These are phyloP conservation scores for Jimgerdemannia lactiflua DNA, from an alignment of 192 early-diverging fungal species.

Conservation along the genomic window DNA sequence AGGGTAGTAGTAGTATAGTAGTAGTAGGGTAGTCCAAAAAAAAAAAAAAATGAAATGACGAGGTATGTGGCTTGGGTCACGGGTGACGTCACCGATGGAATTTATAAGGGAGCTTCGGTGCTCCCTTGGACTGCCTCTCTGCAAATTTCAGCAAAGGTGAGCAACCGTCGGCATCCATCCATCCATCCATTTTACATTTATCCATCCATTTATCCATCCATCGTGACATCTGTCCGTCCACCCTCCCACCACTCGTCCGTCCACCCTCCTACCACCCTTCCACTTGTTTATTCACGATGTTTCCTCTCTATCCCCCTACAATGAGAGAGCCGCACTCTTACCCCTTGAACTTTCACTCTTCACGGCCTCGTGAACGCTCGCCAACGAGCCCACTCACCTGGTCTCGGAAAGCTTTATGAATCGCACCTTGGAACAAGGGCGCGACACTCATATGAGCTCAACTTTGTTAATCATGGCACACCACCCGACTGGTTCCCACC, in stretches of 20 bases:
- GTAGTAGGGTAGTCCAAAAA: too few species aligned
- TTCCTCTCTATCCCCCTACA: too few species aligned
- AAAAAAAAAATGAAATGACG: too few species aligned
- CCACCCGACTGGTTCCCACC: too few species aligned
- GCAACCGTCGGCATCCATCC: not conserved
- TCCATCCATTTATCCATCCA: constrained; percentile 24
- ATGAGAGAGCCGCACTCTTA: constrained; percentile 12
- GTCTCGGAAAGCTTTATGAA: constrained; percentile 2
- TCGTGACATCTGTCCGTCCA: too few species aligned
- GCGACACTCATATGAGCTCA: constrained; percentile 24
- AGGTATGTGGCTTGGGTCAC: too few species aligned
- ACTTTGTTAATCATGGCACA: not conserved
- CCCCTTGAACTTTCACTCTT: not conserved
- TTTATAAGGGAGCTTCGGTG: too few species aligned
- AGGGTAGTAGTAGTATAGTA: too few species aligned
- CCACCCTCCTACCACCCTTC: constrained; percentile 1
- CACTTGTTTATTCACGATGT: constrained; percentile 17
- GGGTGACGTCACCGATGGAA: too few species aligned
- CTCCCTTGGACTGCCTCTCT: too few species aligned
- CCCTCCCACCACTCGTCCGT: not conserved
- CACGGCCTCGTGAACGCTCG: constrained; percentile 1
- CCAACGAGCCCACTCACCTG: not conserved
- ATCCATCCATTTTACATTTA: constrained; percentile 11
- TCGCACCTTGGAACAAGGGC: not conserved
- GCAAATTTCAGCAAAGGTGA: too few species aligned